Evolutionary conservation across 148 eudicot species (phyloP).

Genomic region (Chenopodium berlandieri): DNA sequence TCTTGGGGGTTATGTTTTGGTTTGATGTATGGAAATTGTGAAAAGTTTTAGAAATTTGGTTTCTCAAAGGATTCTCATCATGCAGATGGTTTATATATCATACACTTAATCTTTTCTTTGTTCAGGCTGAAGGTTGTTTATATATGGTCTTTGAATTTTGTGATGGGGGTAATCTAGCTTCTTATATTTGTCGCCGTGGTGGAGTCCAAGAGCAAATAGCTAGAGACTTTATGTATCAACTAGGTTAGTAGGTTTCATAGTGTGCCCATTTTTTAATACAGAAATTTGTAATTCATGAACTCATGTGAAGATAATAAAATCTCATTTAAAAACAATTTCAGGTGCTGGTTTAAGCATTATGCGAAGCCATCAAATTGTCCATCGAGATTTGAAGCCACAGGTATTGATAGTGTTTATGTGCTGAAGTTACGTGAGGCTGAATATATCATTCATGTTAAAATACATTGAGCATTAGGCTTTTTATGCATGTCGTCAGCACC

Average conservation of each 20-base stretch:
- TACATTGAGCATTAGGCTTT: not conserved
- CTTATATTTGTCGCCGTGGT: slow-evolving; percentile 41
- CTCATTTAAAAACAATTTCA: slow-evolving; percentile 16
- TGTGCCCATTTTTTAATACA: not conserved
- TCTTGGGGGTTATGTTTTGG: not conserved
- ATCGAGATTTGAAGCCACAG: slow-evolving; percentile 55
- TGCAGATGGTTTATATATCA: not conserved
- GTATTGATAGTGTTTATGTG: slow-evolving; percentile 15
- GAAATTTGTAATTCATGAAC: not conserved
- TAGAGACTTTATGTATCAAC: slow-evolving; percentile 43
- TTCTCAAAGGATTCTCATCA: not conserved
- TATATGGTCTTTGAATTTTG: slow-evolving; percentile 48
- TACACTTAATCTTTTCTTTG: not conserved
- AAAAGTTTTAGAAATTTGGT: not conserved
- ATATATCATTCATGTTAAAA: not conserved
- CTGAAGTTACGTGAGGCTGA: not conserved
- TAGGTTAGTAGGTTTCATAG: slow-evolving; percentile 25
- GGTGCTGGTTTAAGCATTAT: slow-evolving; percentile 50
- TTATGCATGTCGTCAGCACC: not conserved
- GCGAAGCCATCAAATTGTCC: slow-evolving; percentile 33
- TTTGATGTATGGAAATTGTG: not conserved
- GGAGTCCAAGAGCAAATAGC: slow-evolving; percentile 40
- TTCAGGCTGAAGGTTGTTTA: slow-evolving; percentile 39
- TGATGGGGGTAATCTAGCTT: slow-evolving; percentile 47
- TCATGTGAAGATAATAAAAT: not conserved